Evolutionary conservation across 129 eudicot genomes (phyloP).

Genomic region (Lonicera japonica): DNA sequence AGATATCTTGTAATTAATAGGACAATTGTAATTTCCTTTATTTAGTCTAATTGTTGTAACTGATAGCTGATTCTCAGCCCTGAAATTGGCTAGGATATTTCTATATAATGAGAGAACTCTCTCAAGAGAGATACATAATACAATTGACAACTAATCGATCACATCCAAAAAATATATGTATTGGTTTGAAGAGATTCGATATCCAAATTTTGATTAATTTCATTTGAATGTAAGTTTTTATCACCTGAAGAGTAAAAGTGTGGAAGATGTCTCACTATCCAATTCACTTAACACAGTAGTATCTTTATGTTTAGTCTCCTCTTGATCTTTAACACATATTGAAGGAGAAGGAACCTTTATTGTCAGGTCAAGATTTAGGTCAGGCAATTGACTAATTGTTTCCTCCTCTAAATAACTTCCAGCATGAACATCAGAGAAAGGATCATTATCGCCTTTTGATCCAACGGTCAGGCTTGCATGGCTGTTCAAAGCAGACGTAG

Average conservation of each 20-base stretch:
- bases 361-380: constrained; percentile 16
- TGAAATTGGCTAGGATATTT: too few species aligned
- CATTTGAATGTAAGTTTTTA: too few species aligned
- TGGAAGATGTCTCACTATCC: neutral
- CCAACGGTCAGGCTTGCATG: neutral
- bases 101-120: too few species aligned
- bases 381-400: neutral
- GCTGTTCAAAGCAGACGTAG: constrained; percentile 2
- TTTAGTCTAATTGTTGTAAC: too few species aligned
- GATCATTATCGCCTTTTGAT: neutral
- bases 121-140: too few species aligned
- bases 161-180: too few species aligned
- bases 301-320: constrained; percentile 2
- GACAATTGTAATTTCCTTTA: too few species aligned
- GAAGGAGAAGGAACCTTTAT: constrained; percentile 1
- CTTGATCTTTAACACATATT: neutral
- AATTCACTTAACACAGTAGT: neutral
- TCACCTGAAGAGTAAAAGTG: neutral
- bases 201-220: too few species aligned
- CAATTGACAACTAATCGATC: too few species aligned
- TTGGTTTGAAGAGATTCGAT: too few species aligned
- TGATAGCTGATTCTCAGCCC: too few species aligned
- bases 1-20: too few species aligned
- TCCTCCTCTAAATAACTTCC: constrained; percentile 1
- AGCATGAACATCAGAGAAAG: neutral